Conservation (phyloP, 148 eudicot genomes). For the Cornus kousa region DNA sequence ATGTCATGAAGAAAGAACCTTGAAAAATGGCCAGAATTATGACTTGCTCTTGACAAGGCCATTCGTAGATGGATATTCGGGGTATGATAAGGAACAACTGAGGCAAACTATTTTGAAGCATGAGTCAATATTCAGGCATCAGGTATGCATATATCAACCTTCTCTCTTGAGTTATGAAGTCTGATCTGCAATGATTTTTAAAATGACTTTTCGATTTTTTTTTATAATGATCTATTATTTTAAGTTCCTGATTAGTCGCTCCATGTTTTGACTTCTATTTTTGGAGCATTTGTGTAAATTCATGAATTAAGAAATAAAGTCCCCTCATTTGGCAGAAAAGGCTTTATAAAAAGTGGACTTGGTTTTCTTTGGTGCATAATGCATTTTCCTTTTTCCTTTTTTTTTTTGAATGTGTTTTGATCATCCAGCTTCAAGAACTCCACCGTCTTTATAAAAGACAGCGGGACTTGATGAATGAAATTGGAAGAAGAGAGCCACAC, state of each 20-base stretch:
- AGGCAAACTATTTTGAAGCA: slow-evolving; percentile 44
- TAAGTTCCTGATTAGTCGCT: neutral
- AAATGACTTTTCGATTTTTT: neutral
- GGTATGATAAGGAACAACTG: slow-evolving; percentile 23
- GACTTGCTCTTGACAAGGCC: slow-evolving; percentile 13
- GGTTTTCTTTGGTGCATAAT: neutral
- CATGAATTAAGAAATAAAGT: neutral
- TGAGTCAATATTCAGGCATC: slow-evolving; percentile 41
- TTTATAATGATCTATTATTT: neutral
- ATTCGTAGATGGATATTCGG: slow-evolving; percentile 17
- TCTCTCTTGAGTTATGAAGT: neutral
- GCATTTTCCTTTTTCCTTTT: too few relatives aligned
- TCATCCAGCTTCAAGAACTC: slow-evolving; percentile 46
- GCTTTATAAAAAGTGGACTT: neutral
- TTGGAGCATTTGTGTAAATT: neutral
- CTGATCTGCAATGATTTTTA: neutral
- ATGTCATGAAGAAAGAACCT: slow-evolving; percentile 21
- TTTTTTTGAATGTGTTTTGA: neutral
- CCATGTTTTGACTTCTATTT: neutral
- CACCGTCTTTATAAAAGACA: slow-evolving; percentile 50
- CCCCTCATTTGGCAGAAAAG: neutral
- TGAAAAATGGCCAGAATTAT: slow-evolving; percentile 13
- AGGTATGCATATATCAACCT: slow-evolving; percentile 23
- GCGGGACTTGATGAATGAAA: slow-evolving; percentile 37
- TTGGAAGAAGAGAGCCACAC: slow-evolving; percentile 17